These are phyloP conservation scores for sunflower (Helianthus annuus) DNA, from an alignment of 129 eudicot species.

Conservation along the genomic window HanXRQr2.0-SUNRISE NC_035435.2:153906780-153907279, in stretches of 20 bases:
- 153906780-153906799: too few species aligned
- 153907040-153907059: conserved; percentile 88
- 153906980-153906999: too few species aligned
- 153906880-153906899: too few species aligned
- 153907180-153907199: conserved; percentile 77
- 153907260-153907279: conserved; percentile 82
- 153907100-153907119: conserved; percentile 90
- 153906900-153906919: too few species aligned
- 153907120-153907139: conserved; percentile 79
- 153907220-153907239: conserved; percentile 87
- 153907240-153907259: conserved; percentile 82
- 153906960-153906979: too few species aligned
- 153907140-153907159: conserved; percentile 62
- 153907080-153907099: conserved; percentile 69
- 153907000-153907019: too few species aligned
- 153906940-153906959: too few species aligned
- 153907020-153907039: neutral
- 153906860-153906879: too few species aligned
- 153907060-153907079: conserved; percentile 50
- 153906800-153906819: too few species aligned
- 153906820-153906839: too few species aligned
- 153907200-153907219: conserved; percentile 98
- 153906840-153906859: too few species aligned
- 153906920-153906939: too few species aligned
- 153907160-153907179: conserved; percentile 63